Evolutionary conservation across 306 rosid species (phyloP).

Genomic region (Begonia peltatifolia): DNA sequence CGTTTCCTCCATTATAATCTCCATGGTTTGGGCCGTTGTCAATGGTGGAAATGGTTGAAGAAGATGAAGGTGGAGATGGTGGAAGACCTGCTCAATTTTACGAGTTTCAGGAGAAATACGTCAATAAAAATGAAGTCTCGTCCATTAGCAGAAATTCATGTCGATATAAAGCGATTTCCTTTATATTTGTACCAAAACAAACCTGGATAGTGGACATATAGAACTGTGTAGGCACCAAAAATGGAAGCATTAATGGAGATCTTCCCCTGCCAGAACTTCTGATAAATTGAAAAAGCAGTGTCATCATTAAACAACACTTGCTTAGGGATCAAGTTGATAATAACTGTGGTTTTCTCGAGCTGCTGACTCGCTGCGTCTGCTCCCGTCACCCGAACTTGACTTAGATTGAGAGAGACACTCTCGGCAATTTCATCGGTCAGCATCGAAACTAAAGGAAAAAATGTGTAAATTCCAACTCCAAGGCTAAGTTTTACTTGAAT

Average conservation of each 20-base stretch:
- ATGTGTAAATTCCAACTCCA: constrained; percentile 48
- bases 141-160: too few species aligned
- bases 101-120: constrained; percentile 13
- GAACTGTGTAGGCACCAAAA: constrained; percentile 68
- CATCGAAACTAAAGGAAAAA: constrained; percentile 58
- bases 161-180: too few species aligned
- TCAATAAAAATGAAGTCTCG: neutral
- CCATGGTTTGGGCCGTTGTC: constrained; percentile 51
- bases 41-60: constrained; percentile 30
- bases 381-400: constrained; percentile 88
- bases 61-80: constrained; percentile 74
- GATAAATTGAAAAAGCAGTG: constrained; percentile 42
- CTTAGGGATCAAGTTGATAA: constrained; percentile 66
- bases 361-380: constrained; percentile 74
- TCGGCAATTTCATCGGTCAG: constrained; percentile 73
- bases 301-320: constrained; percentile 47
- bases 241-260: constrained; percentile 39
- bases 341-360: constrained; percentile 59
- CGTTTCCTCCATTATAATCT: constrained; percentile 31
- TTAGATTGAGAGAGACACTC: constrained; percentile 45
- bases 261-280: constrained; percentile 61
- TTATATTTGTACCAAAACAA: neutral
- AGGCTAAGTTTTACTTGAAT: constrained; percentile 66
- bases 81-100: constrained; percentile 68
- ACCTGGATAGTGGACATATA: constrained; percentile 83